Conservation (phyloP, 2,329 filamentous ascomycete species). For the Ophidiomyces ophidiicola region DNA sequence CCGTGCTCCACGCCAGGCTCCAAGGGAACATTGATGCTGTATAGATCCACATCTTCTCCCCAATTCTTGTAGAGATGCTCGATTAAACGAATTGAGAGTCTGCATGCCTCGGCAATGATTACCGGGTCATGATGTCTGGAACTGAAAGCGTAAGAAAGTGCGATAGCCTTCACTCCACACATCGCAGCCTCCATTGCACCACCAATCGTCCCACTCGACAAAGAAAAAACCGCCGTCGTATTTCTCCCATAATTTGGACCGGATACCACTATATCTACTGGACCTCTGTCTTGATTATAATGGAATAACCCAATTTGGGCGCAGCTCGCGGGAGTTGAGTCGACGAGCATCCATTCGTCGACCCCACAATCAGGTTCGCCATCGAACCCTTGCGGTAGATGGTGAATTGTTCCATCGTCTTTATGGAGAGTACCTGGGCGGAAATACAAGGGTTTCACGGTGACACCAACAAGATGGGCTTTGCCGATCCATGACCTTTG, state of each 20-base stretch:
- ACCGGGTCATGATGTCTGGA: slow-evolving; percentile 67
- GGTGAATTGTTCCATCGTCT: slow-evolving; percentile 56
- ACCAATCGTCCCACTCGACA: slow-evolving; percentile 66
- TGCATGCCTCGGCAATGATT: slow-evolving; percentile 65
- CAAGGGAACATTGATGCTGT: slow-evolving; percentile 80
- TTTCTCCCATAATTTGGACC: slow-evolving; percentile 78
- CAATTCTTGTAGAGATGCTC: slow-evolving; percentile 68
- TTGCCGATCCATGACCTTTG: slow-evolving; percentile 98
- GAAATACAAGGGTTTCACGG: slow-evolving; percentile 74
- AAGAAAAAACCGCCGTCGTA: slow-evolving; percentile 64
- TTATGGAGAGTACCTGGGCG: slow-evolving; percentile 50
- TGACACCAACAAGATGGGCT: slow-evolving; percentile 86
- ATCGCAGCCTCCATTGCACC: slow-evolving; percentile 66
- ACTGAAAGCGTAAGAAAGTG: slow-evolving; percentile 84
- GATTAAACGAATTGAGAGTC: slow-evolving; percentile 62
- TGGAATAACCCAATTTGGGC: slow-evolving; percentile 73
- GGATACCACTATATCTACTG: slow-evolving; percentile 63
- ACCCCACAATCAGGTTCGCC: slow-evolving; percentile 43
- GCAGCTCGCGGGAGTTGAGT: slow-evolving; percentile 69
- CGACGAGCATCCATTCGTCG: slow-evolving; percentile 71
- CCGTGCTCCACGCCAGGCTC: slow-evolving; percentile 58
- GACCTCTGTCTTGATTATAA: slow-evolving; percentile 59
- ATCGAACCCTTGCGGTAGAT: slow-evolving; percentile 42
- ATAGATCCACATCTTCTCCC: slow-evolving; percentile 65
- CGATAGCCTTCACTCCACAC: slow-evolving; percentile 59